Conservation (phyloP, 768 basidiomycete genomes). For the Tremella mesenterica region DNA sequence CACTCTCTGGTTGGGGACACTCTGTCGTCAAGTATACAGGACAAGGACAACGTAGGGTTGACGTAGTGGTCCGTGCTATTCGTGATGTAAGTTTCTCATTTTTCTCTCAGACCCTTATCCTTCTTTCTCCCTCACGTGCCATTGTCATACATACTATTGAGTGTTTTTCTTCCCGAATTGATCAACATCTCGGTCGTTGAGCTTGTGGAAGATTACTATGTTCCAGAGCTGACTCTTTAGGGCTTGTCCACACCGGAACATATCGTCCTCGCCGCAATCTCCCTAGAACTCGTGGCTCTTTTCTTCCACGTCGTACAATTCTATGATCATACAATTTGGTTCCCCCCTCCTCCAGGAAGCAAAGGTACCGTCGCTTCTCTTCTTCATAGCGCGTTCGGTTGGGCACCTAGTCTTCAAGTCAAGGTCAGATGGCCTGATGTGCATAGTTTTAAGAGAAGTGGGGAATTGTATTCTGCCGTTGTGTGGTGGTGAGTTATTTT, state of each 20-base stretch:
- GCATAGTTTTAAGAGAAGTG: conserved; percentile 3
- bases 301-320: conserved; percentile 31
- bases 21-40: conserved; percentile 13
- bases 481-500: conserved; percentile 32
- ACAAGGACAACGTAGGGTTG: conserved; percentile 20
- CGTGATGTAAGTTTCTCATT: conserved; percentile 16
- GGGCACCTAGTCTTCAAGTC: conserved; percentile 25
- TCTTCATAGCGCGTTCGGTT: conserved; percentile 31
- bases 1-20: conserved; percentile 1
- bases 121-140: no score
- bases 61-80: conserved; percentile 17
- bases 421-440: conserved; percentile 29
- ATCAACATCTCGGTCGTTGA: no score
- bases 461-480: conserved; percentile 23
- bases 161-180: no score
- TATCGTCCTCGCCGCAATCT: conserved; percentile 23
- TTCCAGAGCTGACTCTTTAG: conserved; percentile 8
- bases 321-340: conserved; percentile 36
- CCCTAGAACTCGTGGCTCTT: conserved; percentile 31
- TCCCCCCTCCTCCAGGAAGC: conserved; percentile 21
- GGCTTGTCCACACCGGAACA: conserved; percentile 28
- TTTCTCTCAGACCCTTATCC: not conserved
- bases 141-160: no score
- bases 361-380: conserved; percentile 19
- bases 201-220: not conserved